Base-by-base conservation (phyloP, 2,329 filamentous ascomycete species). In the Curvularia sp. region DNA sequence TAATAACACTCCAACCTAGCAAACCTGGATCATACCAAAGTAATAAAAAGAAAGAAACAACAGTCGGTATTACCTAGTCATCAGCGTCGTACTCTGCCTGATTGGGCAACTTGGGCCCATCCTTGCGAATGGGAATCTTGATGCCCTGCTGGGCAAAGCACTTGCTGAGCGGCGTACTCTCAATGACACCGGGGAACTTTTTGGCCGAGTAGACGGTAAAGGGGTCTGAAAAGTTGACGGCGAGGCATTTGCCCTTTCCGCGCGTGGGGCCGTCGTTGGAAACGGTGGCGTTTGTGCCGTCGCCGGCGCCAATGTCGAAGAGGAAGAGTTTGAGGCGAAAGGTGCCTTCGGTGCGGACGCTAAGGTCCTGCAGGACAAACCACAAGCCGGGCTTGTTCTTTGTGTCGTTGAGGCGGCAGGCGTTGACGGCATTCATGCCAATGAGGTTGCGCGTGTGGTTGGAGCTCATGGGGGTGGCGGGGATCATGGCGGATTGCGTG, bases 201-300 rank as follows among this genome's bases (percentile, higher is more conserved):
- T 99, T 99, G 47, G 95, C 95, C 2, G 92, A 96, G 79, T 90
- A 98, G 28, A 99, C 95, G 53, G 92, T 91, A 81, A 99, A 98
- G 2, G 88, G 84, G 4, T 96, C 90, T 47, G 91, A 96, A 78
- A 94, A 98, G 68, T 88, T 89, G 8, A 89, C 90, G 0, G 94
- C 93, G 18, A 98, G 84, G 12, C 97, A 89, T 0, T 91, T 91
- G 0, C 91, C 91, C 62, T 87, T 88, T 55, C 88, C 89, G 36
- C 86, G 89, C 75, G 93, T 95, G 21, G 50, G 50, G 8, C 51
- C 55, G 28, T 45, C 39, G 10, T 49, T 28, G 30, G 48, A 39
- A 57, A 96, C 80, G 59, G 96, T 80, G 3, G 80, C 79, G 67
- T 71, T 79, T 66, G 75, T 79, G 65, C 76, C 74, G 38, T 76